These are phyloP conservation scores for Dentipellis sp. DNA, from an alignment of 768 basidiomycete genomes.

Conservation along the genomic window DNA sequence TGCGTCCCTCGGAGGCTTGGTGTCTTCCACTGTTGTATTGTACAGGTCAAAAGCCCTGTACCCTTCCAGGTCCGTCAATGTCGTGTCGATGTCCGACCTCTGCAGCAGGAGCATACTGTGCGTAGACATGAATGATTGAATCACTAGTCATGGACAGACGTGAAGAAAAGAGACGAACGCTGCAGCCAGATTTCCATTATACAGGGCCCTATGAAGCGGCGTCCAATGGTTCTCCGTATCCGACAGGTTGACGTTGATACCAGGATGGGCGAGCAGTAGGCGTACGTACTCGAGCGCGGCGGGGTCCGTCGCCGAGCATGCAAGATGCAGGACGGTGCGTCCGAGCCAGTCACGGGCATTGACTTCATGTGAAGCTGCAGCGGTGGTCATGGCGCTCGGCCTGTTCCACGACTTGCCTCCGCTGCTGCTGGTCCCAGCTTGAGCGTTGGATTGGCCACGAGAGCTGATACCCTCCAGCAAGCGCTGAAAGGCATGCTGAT, in stretches of 20 bases:
- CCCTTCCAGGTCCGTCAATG: constrained; percentile 76
- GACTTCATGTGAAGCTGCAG: constrained; percentile 36
- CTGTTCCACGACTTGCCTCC: constrained; percentile 51
- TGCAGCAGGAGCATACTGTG: constrained; percentile 65
- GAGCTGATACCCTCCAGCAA: constrained; percentile 44
- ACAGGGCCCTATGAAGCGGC: constrained; percentile 79
- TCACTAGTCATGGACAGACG: background rate
- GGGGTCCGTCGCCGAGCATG: constrained; percentile 52
- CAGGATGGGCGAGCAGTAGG: constrained; percentile 66
- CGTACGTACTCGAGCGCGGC: constrained; percentile 68
- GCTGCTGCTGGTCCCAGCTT: constrained; percentile 31
- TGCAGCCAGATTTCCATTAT: constrained; percentile 63
- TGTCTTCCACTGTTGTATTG: constrained; percentile 33
- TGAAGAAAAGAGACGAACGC: constrained; percentile 36
- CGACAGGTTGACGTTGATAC: constrained; percentile 66
- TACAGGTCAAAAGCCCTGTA: constrained; percentile 89
- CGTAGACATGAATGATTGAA: constrained; percentile 14
- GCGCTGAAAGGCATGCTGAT: constrained; percentile 69
- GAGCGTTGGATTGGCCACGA: constrained; percentile 22
- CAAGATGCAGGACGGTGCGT: constrained; percentile 73
- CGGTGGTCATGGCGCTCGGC: constrained; percentile 27
- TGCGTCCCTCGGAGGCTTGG: constrained; percentile 4
- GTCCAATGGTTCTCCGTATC: constrained; percentile 90
- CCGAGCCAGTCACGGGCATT: constrained; percentile 68
- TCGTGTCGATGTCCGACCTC: constrained; percentile 60